Evolutionary conservation across 371 early-diverging fungal species (phyloP).

Genomic region (Batkoa obscura): DNA sequence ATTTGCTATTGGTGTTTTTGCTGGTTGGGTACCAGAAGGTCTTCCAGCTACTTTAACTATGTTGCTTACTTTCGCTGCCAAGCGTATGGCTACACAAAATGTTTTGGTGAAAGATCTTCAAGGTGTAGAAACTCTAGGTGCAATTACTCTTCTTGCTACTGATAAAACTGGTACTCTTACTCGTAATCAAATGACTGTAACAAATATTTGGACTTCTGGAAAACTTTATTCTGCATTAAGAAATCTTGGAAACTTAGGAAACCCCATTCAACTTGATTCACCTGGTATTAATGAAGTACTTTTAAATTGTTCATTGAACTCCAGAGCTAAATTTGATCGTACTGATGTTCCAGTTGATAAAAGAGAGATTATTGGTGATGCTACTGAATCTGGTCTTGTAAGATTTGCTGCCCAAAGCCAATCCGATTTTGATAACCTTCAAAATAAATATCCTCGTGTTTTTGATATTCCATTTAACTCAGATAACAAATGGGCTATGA

Average conservation of each 20-base stretch:
- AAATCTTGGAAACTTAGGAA: conserved; percentile 16
- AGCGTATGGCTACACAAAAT: conserved; percentile 70
- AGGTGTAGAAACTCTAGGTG: conserved; percentile 93
- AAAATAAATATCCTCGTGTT: conserved; percentile 52
- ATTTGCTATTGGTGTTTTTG: conserved; percentile 50
- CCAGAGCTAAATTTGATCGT: conserved; percentile 68
- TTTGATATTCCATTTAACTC: conserved; percentile 95
- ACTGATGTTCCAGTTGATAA: conserved; percentile 58
- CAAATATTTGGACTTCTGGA: conserved; percentile 29
- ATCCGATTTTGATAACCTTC: conserved; percentile 36
- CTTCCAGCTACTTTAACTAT: conserved; percentile 70
- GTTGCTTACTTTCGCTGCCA: conserved; percentile 78
- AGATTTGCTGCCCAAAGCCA: conserved; percentile 45
- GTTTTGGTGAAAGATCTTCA: conserved; percentile 86
- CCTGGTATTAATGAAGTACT: conserved; percentile 47
- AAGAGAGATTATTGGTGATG: conserved; percentile 65
- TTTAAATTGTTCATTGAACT: conserved; percentile 49
- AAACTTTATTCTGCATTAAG: conserved; percentile 38
- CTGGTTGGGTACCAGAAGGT: conserved; percentile 45
- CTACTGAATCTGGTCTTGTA: conserved; percentile 78
- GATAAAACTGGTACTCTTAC: conserved; percentile 94
- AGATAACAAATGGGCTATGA: conserved; percentile 84
- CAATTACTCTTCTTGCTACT: conserved; percentile 84
- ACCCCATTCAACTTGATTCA: conserved; percentile 16
- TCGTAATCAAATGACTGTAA: conserved; percentile 71